Percentiles rank a stretch among this genome's conserved stretches.
Evolutionary conservation across 2,329 filamentous ascomycete genomes (phyloP).

Genomic region (Xylaria sp.): DNA sequence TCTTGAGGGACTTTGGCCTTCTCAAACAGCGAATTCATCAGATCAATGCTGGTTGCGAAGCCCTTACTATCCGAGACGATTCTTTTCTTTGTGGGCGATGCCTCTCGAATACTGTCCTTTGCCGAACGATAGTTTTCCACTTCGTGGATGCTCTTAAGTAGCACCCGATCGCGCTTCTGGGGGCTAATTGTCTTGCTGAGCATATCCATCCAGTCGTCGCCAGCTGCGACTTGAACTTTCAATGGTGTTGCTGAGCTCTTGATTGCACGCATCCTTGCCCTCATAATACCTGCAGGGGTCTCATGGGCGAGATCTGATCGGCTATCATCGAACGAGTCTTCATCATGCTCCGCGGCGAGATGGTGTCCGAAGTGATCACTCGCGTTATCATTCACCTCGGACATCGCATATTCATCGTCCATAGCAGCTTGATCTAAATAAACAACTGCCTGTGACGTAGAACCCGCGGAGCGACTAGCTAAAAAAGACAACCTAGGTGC

Average conservation of each 20-base stretch:
- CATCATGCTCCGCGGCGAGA: constrained; percentile 76
- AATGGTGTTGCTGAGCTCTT: constrained; percentile 64
- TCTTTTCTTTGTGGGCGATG: constrained; percentile 44
- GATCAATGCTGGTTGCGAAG: constrained; percentile 87
- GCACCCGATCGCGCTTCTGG: constrained; percentile 84
- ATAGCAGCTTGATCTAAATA: constrained; percentile 69
- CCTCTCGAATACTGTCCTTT: constrained; percentile 38
- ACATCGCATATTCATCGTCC: constrained; percentile 79
- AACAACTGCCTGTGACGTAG: constrained; percentile 66
- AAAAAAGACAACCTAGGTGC: constrained; percentile 77
- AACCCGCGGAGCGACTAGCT: constrained; percentile 88
- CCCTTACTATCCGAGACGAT: constrained; percentile 60
- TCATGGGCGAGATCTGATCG: constrained; percentile 51
- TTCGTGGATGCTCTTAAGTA: constrained; percentile 67
- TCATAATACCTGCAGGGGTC: constrained; percentile 66
- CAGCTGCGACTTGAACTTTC: constrained; percentile 66
- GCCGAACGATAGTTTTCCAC: constrained; percentile 59
- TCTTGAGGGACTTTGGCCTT: constrained; percentile 66
- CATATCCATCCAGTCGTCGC: constrained; percentile 92
- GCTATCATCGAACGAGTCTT: constrained; percentile 61
- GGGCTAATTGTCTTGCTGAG: constrained; percentile 93
- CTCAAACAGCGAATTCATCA: constrained; percentile 94
- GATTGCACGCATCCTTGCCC: constrained; percentile 67
- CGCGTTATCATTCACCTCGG: constrained; percentile 74
- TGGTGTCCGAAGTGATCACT: constrained; percentile 76